Evolutionary conservation across 768 basidiomycete genomes (phyloP).

Genomic region (Mycena crocata): DNA sequence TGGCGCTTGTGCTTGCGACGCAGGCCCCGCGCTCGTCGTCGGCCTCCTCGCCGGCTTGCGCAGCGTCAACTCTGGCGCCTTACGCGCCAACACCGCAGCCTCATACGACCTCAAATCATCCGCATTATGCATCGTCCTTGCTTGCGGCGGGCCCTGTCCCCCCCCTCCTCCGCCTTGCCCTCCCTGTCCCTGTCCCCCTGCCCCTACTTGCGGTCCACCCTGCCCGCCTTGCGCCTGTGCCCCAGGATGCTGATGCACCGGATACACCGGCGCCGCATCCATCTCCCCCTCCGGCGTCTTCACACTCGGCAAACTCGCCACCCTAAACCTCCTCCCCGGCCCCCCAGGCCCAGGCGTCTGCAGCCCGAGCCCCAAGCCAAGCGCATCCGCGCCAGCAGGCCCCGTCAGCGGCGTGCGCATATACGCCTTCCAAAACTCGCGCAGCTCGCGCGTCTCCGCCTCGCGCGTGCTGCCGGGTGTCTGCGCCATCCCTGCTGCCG

Average conservation of each 20-base stretch:
- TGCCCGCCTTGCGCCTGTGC: constrained; percentile 29
- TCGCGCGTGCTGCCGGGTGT: constrained; percentile 48
- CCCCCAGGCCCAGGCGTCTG: not conserved
- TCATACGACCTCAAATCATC: constrained; percentile 82
- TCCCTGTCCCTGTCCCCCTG: not conserved
- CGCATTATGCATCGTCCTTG: constrained; percentile 56
- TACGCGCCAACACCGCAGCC: constrained; percentile 79
- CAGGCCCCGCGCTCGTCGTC: constrained; percentile 47
- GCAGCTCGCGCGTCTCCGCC: constrained; percentile 60
- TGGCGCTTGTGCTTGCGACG: too few relatives aligned
- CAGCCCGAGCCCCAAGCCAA: constrained; percentile 21
- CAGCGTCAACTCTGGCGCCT: constrained; percentile 54
- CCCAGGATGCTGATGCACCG: constrained; percentile 14
- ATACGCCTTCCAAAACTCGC: constrained; percentile 82
- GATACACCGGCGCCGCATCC: constrained; percentile 33
- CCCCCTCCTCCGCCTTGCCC: not conserved
- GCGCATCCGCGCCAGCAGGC: constrained; percentile 41
- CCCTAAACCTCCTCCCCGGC: constrained; percentile 58
- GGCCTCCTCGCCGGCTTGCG: constrained; percentile 68
- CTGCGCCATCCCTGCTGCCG: constrained; percentile 32
- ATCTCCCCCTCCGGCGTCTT: constrained; percentile 68
- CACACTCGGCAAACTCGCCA: constrained; percentile 75
- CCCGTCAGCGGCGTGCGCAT: constrained; percentile 73
- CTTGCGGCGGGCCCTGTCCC: constrained; percentile 33
- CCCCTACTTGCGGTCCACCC: too few relatives aligned